Evolutionary conservation across 2,329 filamentous ascomycete genomes (phyloP), one percentile per base, ranked within the genome.

Genomic region (Sordariomycetes sp.): DNA sequence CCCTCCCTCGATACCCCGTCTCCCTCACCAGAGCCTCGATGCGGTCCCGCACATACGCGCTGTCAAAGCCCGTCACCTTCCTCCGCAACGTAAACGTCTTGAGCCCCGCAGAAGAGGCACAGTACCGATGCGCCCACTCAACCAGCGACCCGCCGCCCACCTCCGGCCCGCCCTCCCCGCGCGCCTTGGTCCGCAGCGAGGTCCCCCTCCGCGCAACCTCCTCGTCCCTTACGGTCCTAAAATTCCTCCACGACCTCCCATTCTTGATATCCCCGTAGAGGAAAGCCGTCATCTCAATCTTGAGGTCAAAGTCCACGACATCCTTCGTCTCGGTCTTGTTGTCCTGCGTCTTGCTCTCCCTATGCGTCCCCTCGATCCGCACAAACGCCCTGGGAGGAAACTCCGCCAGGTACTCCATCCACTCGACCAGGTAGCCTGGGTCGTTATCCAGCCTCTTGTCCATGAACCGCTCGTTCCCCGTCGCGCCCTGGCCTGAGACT

Each of bases 81-180:
- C 80, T 73, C 61, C 71, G 70, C 22, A 85, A 68, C 1, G 68
- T 64, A 61, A 86, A 81, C 52, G 68, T 73, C 64, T 85, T 85
- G 36, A 89, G 72, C 10, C 72, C 72, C 1, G 80, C 74, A 24
- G 73, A 71, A 61, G 77, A 81, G 2, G 77, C 77, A 63, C 81
- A 84, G 69, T 82, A 91, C 45, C 78, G 76, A 59, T 85, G 79
- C 63, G 85, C 89, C 86, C 87, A 90, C 59, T 84, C 78, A 10
- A 53, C 59, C 20, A 65, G 60, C 24, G 56, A 57, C 13, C 25
- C 55, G 12, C 55, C 17, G 12, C 74, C 73, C 12, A 76, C 66
- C 62, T 79, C 74, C 58, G 63, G 59, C 15, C 55, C 58, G 57
- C 55, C 53, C 20, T 61, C 59, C 6, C 63, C 61, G 57, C 63